A percentile compares a stretch with the other conserved stretches of the same genome.
Evolutionary conservation across 495 filamentous ascomycete genomes (phyloP).

Genomic region (Sordaria brevicollis): DNA sequence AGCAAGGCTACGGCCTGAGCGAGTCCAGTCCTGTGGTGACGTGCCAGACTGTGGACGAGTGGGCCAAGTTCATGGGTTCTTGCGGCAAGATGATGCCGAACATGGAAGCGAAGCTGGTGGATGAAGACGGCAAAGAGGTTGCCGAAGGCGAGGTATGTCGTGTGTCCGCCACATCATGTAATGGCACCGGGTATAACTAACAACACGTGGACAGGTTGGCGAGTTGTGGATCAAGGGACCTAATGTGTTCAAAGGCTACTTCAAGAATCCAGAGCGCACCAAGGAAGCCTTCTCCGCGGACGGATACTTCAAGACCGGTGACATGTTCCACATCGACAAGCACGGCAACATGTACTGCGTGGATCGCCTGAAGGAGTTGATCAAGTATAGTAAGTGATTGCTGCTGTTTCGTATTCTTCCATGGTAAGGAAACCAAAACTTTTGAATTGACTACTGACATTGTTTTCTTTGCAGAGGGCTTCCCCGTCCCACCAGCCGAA

Average conservation of each 20-base stretch:
- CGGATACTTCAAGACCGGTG: constrained; percentile 79
- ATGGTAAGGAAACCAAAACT: background rate
- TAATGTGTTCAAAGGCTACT: constrained; percentile 69
- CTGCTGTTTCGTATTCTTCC: background rate
- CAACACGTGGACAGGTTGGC: constrained; percentile 33
- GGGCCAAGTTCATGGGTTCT: constrained; percentile 66
- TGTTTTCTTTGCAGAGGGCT: constrained; percentile 43
- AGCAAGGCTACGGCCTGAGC: constrained; percentile 49
- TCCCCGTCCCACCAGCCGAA: constrained; percentile 83
- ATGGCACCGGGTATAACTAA: background rate
- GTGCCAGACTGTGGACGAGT: constrained; percentile 61
- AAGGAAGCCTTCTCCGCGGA: constrained; percentile 54
- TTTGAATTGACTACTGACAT: background rate
- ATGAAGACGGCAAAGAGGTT: constrained; percentile 49
- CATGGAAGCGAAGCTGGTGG: constrained; percentile 74
- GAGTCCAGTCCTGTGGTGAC: constrained; percentile 45
- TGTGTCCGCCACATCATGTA: background rate
- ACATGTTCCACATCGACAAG: constrained; percentile 51
- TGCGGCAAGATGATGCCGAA: constrained; percentile 75
- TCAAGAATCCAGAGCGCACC: constrained; percentile 58
- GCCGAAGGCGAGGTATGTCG: constrained; percentile 30
- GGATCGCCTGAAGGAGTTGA: constrained; percentile 82
- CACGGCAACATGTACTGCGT: constrained; percentile 52
- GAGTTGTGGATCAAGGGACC: constrained; percentile 74
- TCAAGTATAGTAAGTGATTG: constrained; percentile 57